phyloP scores from a whole-genome alignment of 768 basidiomycete genomes.

The Lyophyllum semitale region DNA sequence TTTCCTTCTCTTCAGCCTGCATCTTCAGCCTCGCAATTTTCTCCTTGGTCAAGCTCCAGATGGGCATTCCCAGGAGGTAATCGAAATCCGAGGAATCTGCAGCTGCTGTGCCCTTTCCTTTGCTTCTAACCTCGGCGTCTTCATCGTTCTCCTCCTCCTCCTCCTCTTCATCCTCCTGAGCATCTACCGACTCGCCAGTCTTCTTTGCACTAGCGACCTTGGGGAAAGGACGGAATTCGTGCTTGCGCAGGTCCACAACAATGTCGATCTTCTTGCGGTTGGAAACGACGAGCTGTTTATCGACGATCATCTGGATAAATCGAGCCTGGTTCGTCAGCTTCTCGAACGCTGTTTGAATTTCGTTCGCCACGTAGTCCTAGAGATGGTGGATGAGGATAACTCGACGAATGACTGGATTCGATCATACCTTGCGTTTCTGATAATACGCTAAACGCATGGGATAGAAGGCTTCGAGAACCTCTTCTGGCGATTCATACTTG shows the following conservation, averaged over 20 bases:
- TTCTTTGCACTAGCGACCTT: slow-evolving; percentile 72
- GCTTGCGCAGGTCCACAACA: slow-evolving; percentile 77
- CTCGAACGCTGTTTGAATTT: slow-evolving; percentile 80
- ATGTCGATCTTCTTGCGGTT: slow-evolving; percentile 90
- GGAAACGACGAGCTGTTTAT: slow-evolving; percentile 76
- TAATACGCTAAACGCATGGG: slow-evolving; percentile 87
- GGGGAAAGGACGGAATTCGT: slow-evolving; percentile 90
- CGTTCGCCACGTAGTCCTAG: slow-evolving; percentile 83
- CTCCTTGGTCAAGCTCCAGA: slow-evolving; percentile 93
- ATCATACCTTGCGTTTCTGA: slow-evolving; percentile 87
- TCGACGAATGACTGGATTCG: not conserved
- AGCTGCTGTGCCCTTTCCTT: slow-evolving; percentile 17
- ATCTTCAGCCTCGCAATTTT: slow-evolving; percentile 88
- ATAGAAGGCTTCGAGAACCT: slow-evolving; percentile 93
- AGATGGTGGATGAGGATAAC: not conserved
- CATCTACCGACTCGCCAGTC: slow-evolving; percentile 64
- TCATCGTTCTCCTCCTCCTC: slow-evolving; percentile 32
- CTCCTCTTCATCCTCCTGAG: slow-evolving; percentile 52
- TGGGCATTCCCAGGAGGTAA: slow-evolving; percentile 93
- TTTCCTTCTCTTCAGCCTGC: slow-evolving; percentile 82
- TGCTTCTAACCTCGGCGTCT: slow-evolving; percentile 14
- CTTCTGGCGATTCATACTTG: slow-evolving; percentile 87
- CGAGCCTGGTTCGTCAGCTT: slow-evolving; percentile 92
- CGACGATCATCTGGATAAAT: slow-evolving; percentile 95
- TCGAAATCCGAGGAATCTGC: slow-evolving; percentile 74